Evolutionary conservation across 108 stramenopile genomes (phyloP), one percentile per base, ranked within the genome.

Genomic region (Conticribra guillardii): DNA sequence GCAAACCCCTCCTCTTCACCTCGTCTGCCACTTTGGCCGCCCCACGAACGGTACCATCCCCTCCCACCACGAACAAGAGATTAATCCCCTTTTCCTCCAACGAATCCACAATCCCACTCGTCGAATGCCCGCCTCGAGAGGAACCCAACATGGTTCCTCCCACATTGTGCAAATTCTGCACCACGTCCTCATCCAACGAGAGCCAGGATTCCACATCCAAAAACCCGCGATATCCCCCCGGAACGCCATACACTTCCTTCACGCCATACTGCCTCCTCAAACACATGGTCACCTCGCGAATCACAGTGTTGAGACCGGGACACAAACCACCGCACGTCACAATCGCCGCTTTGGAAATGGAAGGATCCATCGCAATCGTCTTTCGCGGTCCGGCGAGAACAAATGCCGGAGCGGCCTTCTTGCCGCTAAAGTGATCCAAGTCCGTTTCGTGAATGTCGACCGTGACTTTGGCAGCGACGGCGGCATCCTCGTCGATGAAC

Each of bases 21-120:
- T 64, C 85, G 55, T 85, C 77, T 33, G 77, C 73, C 30, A 88
- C 81, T 28, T 80, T 67, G 28, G 55, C 33, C 8, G 89, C 89
- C 14, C 90, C 95, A n/a, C 92, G 79, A 52, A 91, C 89, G 1
- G 95, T 94, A 22, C 95, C 95, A 67, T 96, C 95, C 2, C 95
- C 95, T 28, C 95, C 95, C 16, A 92, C 82, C 32, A 96, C 65
- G 57, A 82, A 96, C 28, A 96, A 64, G 51, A 87, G 84, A 33
- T 82, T 74, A 16, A 94, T 79, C 33, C 72, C 50, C 9, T 73
- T 3, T 22, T 76, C 54, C 26, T 71, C 58, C 33, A 91, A 53
- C 34, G 80, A 83, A 26, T 54, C 70, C 14, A 83, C 54, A 64
- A 92, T 93, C 28, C 73, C 80, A 0, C 85, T 86, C 5, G 83